Evolutionary conservation across 345 rosid genomes (phyloP), one percentile per base, ranked within the genome.

Genomic region (Turritis glabra): DNA sequence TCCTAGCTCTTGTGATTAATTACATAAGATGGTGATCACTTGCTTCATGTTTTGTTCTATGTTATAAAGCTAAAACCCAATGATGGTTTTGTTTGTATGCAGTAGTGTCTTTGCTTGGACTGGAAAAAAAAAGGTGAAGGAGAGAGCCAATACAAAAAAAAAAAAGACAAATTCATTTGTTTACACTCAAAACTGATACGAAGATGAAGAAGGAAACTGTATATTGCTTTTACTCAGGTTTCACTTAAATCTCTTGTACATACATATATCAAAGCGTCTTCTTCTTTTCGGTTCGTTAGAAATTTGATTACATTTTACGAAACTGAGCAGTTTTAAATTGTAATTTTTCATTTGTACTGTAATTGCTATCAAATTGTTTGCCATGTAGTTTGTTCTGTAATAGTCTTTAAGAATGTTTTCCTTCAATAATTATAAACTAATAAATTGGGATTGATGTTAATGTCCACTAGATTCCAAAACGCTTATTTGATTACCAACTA

Each of bases 21-120:
- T 35, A 50, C 60, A 26, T 25, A 35, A 17, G 68, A 2, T 72
- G 43, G 54, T 55, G 55, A 43, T 41, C 21, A 30, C 14, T 54
- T 64, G 13, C 21, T 44, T 44, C 19, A 32, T 64, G 48, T 64
- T 23, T 22, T 41, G 30, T 23, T 55, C 5, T 29, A 1, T 47
- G 11, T 26, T 58, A 23, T 73, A 33, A 55, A 64, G 50, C 40
- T 63, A 33, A 33, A 64, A 17, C 72, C 25, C 50, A 32, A 33
- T 33, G 47, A 11, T 64, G 58, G 40, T 55, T 73, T 65, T 55
- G 72, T 64, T 64, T 44, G 12, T 64, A 57, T 55, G 56, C 37
- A 54, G 71, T 51, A 54, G 71, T 51, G 56, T 54, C 37, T 27
- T 30, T 64, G 29, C 64, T 64, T 73, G 77, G 50, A 25, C 3